These are phyloP conservation scores for Globisporangium polare DNA, from an alignment of 352 stramenopile species.

Conservation along the genomic window DNA sequence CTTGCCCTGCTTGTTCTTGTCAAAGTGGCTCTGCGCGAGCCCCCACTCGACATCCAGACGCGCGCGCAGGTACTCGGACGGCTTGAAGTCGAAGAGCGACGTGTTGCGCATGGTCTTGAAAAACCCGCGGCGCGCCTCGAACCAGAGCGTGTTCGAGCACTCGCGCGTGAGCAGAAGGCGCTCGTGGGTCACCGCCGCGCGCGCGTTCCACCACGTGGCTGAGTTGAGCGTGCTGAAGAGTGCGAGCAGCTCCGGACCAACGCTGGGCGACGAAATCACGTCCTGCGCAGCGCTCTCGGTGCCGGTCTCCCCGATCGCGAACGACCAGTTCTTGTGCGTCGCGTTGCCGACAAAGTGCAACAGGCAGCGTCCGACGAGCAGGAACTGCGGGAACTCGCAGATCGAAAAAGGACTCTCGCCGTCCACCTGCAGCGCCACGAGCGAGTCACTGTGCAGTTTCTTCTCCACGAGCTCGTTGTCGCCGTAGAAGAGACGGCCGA, in stretches of 20 bases:
- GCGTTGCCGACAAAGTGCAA: conserved; percentile 63
- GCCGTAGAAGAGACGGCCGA: conserved; percentile 27
- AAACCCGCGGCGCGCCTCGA: conserved; percentile 61
- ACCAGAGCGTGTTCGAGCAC: conserved; percentile 75
- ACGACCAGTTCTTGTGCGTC: conserved; percentile 59
- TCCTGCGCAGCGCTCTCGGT: conserved; percentile 44
- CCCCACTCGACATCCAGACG: conserved; percentile 91
- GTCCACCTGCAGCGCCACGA: conserved; percentile 71
- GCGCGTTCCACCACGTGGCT: conserved; percentile 69
- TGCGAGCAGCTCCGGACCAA: conserved; percentile 17
- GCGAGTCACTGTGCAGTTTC: conserved; percentile 51
- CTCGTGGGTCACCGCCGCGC: conserved; percentile 66
- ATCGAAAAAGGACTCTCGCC: conserved; percentile 78
- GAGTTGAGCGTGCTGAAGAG: conserved; percentile 30
- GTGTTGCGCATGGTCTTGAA: conserved; percentile 31
- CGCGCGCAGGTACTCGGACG: conserved; percentile 55
- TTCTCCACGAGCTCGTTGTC: conserved; percentile 24
- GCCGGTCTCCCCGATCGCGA: conserved; percentile 35
- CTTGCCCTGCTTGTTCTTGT: conserved; percentile 89
- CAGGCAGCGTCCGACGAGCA: conserved; percentile 60
- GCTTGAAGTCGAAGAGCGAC: conserved; percentile 35
- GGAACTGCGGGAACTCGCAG: conserved; percentile 69
- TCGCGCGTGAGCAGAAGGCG: conserved; percentile 60
- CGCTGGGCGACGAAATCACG: conserved; percentile 24
- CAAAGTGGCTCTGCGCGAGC: conserved; percentile 91